Conservation (phyloP, 352 stramenopile species). For the Pythium guiyangense region DNA sequence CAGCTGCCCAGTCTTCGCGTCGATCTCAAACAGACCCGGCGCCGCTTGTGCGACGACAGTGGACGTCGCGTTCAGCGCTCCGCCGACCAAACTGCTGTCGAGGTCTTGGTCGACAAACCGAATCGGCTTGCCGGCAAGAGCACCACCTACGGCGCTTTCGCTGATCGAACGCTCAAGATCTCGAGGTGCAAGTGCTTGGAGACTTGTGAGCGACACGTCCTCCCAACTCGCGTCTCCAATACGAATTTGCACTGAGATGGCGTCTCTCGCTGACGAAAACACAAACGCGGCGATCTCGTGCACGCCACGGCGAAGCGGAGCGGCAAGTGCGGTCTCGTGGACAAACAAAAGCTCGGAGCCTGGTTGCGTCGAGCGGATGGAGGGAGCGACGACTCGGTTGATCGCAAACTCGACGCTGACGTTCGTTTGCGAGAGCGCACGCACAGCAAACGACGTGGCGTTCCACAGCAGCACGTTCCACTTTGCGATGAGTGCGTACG, state of each 20-base stretch:
- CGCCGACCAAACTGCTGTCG: neutral
- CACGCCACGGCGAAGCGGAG: conserved; percentile 1
- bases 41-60: neutral
- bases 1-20: conserved; percentile 2
- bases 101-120: conserved; percentile 7
- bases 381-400: conserved; percentile 5
- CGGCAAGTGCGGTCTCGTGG: neutral
- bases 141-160: conserved; percentile 2
- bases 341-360: conserved; percentile 2
- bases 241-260: conserved; percentile 6
- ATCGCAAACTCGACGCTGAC: conserved; percentile 15
- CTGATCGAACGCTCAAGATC: neutral
- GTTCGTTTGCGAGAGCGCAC: conserved; percentile 12
- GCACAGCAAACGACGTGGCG: conserved; percentile 8
- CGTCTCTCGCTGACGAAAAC: conserved; percentile 1
- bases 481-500: conserved; percentile 2
- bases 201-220: conserved; percentile 1
- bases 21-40: conserved; percentile 4
- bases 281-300: conserved; percentile 3
- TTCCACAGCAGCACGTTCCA: conserved; percentile 12
- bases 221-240: conserved; percentile 3
- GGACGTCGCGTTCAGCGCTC: neutral
- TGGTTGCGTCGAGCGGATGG: neutral
- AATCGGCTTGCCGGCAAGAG: neutral
- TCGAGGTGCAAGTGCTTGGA: neutral